Evolutionary conservation across 2,329 filamentous ascomycete species (phyloP).

Genomic region (Lachnellula occidentalis): DNA sequence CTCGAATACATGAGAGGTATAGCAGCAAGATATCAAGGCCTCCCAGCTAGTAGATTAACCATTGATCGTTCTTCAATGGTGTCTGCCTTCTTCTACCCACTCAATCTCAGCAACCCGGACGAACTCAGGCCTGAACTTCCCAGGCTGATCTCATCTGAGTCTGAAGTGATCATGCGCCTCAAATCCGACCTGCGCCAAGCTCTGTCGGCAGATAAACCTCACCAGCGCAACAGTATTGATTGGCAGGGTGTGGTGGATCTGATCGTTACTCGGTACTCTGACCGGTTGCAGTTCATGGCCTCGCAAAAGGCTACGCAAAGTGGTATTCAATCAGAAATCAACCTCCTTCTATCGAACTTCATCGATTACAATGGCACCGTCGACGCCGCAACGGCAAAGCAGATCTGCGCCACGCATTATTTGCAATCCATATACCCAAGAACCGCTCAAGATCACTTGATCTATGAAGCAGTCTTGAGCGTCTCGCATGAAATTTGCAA

Average conservation of each 20-base stretch:
- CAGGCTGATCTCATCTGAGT: conserved; percentile 12
- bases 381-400: conserved; percentile 35
- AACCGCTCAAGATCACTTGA: conserved; percentile 40
- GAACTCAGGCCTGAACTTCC: conserved; percentile 15
- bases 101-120: conserved; percentile 28
- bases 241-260: conserved; percentile 67
- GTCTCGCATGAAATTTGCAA: conserved; percentile 39
- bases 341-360: conserved; percentile 37
- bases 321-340: conserved; percentile 35
- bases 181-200: conserved; percentile 41
- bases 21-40: conserved; percentile 38
- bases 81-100: conserved; percentile 26
- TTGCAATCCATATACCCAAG: conserved; percentile 31
- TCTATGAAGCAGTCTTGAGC: conserved; percentile 38
- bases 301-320: not conserved
- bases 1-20: conserved; percentile 37
- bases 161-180: conserved; percentile 30
- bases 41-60: conserved; percentile 33
- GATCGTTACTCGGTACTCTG: conserved; percentile 56
- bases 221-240: conserved; percentile 12
- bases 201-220: conserved; percentile 30
- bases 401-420: conserved; percentile 44
- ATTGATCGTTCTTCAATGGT: conserved; percentile 29
- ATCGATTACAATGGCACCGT: conserved; percentile 37
- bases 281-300: conserved; percentile 39